Conservation (phyloP, 2,329 filamentous ascomycete species). For the Aspergillus sp. region DNA sequence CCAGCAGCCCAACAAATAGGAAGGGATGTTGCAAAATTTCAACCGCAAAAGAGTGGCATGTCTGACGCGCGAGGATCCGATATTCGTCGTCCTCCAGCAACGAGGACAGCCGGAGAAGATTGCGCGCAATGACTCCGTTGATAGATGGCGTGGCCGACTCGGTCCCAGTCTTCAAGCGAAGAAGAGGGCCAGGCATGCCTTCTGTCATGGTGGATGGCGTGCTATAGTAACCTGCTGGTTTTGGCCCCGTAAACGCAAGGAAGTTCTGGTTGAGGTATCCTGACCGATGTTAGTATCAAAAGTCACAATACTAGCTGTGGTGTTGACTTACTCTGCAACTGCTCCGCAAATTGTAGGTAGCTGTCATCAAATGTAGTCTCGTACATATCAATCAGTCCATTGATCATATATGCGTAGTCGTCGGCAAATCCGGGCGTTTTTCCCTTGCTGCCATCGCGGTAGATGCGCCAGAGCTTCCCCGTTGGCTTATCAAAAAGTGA, state of each 20-base stretch:
- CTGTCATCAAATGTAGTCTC: conserved; percentile 72
- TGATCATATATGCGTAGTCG: conserved; percentile 86
- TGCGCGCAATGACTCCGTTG: conserved; percentile 81
- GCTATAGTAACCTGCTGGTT: conserved; percentile 37
- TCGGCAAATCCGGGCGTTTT: conserved; percentile 76
- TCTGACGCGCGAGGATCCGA: conserved; percentile 62
- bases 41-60: conserved; percentile 79
- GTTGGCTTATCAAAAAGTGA: conserved; percentile 65
- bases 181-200: conserved; percentile 58
- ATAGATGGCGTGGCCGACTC: conserved; percentile 86
- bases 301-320: too few species aligned
- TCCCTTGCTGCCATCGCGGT: conserved; percentile 59
- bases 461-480: conserved; percentile 68
- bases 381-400: conserved; percentile 78
- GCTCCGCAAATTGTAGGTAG: conserved; percentile 75
- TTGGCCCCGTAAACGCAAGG: conserved; percentile 56
- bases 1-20: conserved; percentile 78
- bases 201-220: conserved; percentile 48
- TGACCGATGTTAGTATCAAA: conserved; percentile 27
- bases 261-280: conserved; percentile 72
- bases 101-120: conserved; percentile 74
- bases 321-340: conserved; percentile 61
- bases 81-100: conserved; percentile 65
- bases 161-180: conserved; percentile 92
- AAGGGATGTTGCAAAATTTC: conserved; percentile 92